Percentiles rank a stretch among this genome's conserved stretches.
These are phyloP conservation scores for Sutorius australiensis DNA, from an alignment of 768 basidiomycete genomes.

Conservation along the genomic window DNA sequence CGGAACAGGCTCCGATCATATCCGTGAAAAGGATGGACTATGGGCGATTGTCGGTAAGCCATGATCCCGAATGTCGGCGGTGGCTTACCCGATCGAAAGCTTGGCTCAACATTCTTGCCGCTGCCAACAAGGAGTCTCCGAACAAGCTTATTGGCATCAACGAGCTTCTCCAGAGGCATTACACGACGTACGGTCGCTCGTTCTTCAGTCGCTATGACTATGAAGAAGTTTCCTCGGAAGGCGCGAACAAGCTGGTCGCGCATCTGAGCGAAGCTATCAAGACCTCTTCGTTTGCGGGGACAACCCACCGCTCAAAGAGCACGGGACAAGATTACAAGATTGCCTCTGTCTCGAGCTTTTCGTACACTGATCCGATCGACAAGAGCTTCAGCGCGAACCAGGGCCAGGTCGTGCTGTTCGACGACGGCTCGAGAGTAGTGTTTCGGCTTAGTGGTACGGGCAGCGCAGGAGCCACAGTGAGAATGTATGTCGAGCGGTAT, in stretches of 20 bases:
- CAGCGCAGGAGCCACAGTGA: constrained; percentile 91
- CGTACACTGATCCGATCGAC: constrained; percentile 99
- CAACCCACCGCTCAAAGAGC: constrained; percentile 61
- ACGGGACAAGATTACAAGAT: constrained; percentile 74
- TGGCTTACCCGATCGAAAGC: constrained; percentile 44
- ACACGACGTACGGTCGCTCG: constrained; percentile 88
- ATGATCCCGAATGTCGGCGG: constrained; percentile 3
- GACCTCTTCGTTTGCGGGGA: constrained; percentile 63
- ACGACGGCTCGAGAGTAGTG: constrained; percentile 90
- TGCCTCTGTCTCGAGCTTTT: constrained; percentile 76
- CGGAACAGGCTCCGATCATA: constrained; percentile 99
- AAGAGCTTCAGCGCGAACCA: constrained; percentile 90
- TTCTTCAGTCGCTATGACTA: constrained; percentile 99
- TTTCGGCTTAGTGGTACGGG: constrained; percentile 97
- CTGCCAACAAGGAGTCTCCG: constrained; percentile 73
- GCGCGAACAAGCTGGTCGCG: constrained; percentile 81
- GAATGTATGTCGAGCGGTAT: constrained; percentile 95
- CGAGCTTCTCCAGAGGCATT: constrained; percentile 84
- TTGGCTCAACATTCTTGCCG: constrained; percentile 96
- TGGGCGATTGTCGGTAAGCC: constrained; percentile 92
- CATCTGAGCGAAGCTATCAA: constrained; percentile 71
- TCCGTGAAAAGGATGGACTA: constrained; percentile 98
- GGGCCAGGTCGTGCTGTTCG: constrained; percentile 89
- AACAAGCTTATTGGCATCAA: constrained; percentile 84
- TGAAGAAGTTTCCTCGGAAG: constrained; percentile 92